A percentile compares a stretch with the other conserved stretches of the same genome.
Conservation (phyloP, 371 early-diverging fungal genomes). For the Chytridium lagenaria region DNA sequence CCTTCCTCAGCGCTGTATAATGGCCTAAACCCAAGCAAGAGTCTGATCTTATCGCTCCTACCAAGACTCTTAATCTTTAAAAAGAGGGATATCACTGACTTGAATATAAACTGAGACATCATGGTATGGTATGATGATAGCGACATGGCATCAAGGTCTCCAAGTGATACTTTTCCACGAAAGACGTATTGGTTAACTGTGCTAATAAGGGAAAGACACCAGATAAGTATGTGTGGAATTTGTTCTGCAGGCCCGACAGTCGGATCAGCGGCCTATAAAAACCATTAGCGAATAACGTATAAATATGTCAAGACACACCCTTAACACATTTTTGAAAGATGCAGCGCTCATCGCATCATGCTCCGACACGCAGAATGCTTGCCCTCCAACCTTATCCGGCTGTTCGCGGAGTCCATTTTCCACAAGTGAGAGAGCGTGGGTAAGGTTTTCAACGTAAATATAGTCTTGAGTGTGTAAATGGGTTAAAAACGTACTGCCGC, state of each 20-base stretch:
- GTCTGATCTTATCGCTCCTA: neutral
- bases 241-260: neutral
- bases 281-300: too few species aligned
- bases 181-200: neutral
- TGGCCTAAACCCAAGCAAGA: neutral
- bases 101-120: slow-evolving; percentile 5
- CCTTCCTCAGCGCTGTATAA: neutral
- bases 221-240: neutral
- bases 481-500: neutral
- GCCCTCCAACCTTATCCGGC: neutral
- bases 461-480: neutral
- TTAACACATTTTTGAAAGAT: too few species aligned
- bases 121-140: neutral
- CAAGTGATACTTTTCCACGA: neutral
- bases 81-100: neutral
- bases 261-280: slow-evolving; percentile 2
- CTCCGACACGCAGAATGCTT: slow-evolving; percentile 13
- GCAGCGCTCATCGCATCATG: too few species aligned
- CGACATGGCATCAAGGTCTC: neutral
- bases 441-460: slow-evolving; percentile 12
- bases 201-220: neutral
- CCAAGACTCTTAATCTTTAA: neutral
- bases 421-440: neutral
- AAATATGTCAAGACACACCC: too few species aligned
- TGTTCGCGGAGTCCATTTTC: neutral